These are phyloP conservation scores for Suillus tomentosus DNA, from an alignment of 768 basidiomycete genomes.

Conservation along the genomic window DNA sequence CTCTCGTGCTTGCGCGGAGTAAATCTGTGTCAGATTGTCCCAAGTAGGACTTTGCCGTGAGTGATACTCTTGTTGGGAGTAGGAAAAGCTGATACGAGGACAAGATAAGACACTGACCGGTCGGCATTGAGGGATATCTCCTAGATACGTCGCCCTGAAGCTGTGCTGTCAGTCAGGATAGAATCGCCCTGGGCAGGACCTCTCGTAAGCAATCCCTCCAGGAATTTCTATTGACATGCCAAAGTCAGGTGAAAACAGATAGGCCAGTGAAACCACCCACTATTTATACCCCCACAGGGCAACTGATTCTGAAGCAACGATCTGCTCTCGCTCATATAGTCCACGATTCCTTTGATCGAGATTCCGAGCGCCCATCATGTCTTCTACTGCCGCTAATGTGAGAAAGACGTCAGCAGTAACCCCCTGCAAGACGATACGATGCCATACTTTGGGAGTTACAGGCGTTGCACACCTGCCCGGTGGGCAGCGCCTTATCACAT, in stretches of 20 bases:
- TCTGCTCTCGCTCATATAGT: neutral
- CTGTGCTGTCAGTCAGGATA: neutral
- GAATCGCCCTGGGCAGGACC: neutral
- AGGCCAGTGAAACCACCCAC: neutral
- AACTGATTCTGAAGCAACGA: neutral
- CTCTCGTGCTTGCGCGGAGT: neutral
- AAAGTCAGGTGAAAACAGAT: neutral
- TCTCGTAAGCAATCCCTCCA: neutral
- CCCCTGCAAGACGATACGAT: neutral
- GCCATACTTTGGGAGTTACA: fast-evolving
- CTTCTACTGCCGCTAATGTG: neutral
- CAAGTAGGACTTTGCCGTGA: neutral
- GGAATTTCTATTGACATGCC: neutral
- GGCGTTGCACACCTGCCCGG: neutral
- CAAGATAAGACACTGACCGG: neutral
- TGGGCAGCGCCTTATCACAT: conserved; percentile 2
- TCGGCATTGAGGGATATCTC: neutral
- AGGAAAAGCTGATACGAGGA: neutral
- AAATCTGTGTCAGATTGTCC: neutral
- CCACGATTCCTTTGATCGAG: neutral
- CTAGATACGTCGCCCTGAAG: neutral
- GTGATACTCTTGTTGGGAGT: neutral
- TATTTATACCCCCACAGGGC: neutral
- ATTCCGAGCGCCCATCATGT: neutral
- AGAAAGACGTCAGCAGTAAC: neutral